phyloP scores from a whole-genome alignment of 2,329 filamentous ascomycete genomes.

The Pseudopithomyces chartarum region DNA sequence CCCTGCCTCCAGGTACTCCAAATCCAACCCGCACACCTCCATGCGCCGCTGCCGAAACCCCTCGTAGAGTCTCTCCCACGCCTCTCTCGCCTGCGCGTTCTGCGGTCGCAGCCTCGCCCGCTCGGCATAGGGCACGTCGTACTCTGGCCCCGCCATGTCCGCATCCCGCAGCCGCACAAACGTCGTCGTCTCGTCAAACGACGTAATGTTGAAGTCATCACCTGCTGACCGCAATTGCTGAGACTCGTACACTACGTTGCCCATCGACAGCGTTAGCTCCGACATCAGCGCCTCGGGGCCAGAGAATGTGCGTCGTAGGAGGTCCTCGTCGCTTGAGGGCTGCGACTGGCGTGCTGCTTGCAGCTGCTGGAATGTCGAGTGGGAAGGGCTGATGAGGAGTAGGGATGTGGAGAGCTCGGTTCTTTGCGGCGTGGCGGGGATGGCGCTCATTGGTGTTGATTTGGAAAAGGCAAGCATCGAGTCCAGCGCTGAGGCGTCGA shows the following conservation, averaged over 20 bases:
- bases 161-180: constrained; percentile 55
- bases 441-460: constrained; percentile 41
- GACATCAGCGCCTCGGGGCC: constrained; percentile 42
- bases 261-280: constrained; percentile 44
- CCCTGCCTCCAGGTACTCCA: constrained; percentile 47
- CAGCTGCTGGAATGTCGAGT: constrained; percentile 36
- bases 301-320: constrained; percentile 40
- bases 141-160: constrained; percentile 56
- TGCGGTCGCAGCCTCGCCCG: constrained; percentile 49
- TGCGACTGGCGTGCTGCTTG: constrained; percentile 30
- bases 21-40: constrained; percentile 59
- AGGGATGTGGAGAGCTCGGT: constrained; percentile 44
- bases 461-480: constrained; percentile 48
- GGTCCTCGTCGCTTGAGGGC: constrained; percentile 35
- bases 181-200: constrained; percentile 49
- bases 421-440: constrained; percentile 36
- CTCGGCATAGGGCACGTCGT: constrained; percentile 52
- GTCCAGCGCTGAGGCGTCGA: constrained; percentile 54
- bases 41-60: constrained; percentile 55
- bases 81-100: constrained; percentile 52
- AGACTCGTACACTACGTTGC: constrained; percentile 46
- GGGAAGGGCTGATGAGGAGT: constrained; percentile 44
- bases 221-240: constrained; percentile 31
- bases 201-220: constrained; percentile 51
- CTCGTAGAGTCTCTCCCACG: constrained; percentile 57